Percentiles rank a stretch among this genome's conserved stretches.
phyloP scores from a whole-genome alignment of 441 rosid species.

The Arabidopsis hybrid region DNA sequence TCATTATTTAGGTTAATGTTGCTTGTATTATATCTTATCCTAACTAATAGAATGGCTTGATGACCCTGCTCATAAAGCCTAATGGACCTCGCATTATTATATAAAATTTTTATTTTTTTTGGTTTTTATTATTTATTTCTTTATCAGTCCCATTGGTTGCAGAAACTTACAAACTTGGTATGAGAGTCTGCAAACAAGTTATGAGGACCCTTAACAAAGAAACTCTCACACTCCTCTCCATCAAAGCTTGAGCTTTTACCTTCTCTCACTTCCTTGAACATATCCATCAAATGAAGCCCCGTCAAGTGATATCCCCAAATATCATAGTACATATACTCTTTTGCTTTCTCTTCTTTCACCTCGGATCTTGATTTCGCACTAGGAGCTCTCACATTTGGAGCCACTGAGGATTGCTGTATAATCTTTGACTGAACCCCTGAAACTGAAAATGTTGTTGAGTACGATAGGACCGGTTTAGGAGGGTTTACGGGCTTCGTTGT shows the following conservation, averaged over 20 bases:
- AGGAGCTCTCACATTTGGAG: conserved; percentile 86
- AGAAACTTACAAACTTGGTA: conserved; percentile 63
- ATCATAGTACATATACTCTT: conserved; percentile 62
- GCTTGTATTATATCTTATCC: no score
- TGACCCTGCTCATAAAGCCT: conserved; percentile 1
- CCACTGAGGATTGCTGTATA: conserved; percentile 45
- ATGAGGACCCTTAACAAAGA: conserved; percentile 87
- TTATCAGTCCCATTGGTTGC: conserved; percentile 64
- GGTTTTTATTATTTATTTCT: conserved; percentile 36
- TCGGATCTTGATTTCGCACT: conserved; percentile 50
- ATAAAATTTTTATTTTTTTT: background rate
- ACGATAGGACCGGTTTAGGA: conserved; percentile 49
- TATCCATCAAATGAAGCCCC: conserved; percentile 54
- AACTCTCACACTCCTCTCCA: conserved; percentile 66
- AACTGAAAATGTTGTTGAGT: conserved; percentile 62
- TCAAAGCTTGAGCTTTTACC: conserved; percentile 48
- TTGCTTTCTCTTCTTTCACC: conserved; percentile 49
- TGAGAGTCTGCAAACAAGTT: conserved; percentile 62
- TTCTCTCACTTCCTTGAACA: conserved; percentile 52
- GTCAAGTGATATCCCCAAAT: conserved; percentile 95
- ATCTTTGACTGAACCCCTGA: conserved; percentile 46
- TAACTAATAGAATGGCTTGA: no score
- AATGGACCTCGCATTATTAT: conserved; percentile 34
- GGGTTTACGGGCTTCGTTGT: conserved; percentile 5
- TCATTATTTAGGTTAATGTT: no score